Evolutionary conservation across 208 protist species (phyloP), one percentile per base, ranked within the genome.

Genomic region (Angomonas ambiguus): DNA sequence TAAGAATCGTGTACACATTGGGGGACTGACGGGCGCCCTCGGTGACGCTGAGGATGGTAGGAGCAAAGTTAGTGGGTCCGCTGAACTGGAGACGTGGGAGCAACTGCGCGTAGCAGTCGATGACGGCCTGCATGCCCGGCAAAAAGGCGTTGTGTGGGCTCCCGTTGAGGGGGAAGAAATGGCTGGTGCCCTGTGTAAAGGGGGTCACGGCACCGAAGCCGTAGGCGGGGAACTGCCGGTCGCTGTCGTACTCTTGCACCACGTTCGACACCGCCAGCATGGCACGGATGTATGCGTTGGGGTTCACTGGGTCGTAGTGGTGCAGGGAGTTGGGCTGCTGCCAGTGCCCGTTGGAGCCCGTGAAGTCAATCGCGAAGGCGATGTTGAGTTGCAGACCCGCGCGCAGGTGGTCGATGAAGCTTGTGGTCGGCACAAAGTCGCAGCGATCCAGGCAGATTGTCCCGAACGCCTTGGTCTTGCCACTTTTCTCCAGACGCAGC

Each of bases 311-410:
- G 38, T 60, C 20, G 51, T 67, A 76, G 70, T 80, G 85, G 72
- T 93, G 87, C 56, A 93, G 72, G 34, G 82, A 90, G 49, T 56
- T 38, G 56, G 82, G 78, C 32, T 79, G 67, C 11, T 30, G 49
- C 49, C 77, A 74, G 25, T 82, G 42, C 0, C 80, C 76, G 65
- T 93, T 94, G 24, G 75, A 85, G 1, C 62, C 74, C 0, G 82
- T 93, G 61, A 94, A 93, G 69, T 94, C 88, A 34, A 94, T 84
- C 8, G 75, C 83, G 60, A 93, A 73, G 41, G 69, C 70, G 13
- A 93, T 66, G 34, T 83, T 85, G 22, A 94, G 73, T 58, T 91
- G 60, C 65, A 77, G 64, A 13, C 83, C 85, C 2, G 42, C 63
- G 1, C 62, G 45, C 41, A 93, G 38, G 42, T 78, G 87, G 42